A percentile compares a stretch with the other conserved stretches of the same genome.
Evolutionary conservation across 768 basidiomycete species (phyloP).

Genomic region (Mycena sanguinolenta): DNA sequence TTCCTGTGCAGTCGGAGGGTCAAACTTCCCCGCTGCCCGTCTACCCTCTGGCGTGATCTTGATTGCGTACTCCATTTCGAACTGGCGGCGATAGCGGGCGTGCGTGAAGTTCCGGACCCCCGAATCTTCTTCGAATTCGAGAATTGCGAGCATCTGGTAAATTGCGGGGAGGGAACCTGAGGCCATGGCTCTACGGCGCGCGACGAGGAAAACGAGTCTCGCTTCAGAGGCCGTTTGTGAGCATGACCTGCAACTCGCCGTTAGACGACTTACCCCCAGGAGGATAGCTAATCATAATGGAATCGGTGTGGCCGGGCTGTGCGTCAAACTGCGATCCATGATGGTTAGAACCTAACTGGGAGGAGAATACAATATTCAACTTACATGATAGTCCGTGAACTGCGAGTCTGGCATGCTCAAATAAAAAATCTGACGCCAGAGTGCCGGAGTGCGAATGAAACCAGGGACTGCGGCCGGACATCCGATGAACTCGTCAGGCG

Average conservation of each 20-base stretch:
- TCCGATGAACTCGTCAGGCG: constrained; percentile 13
- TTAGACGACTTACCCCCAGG: not conserved
- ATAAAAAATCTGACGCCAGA: constrained; percentile 11
- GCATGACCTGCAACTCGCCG: not conserved
- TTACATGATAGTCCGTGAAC: not conserved
- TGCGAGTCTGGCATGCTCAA: constrained; percentile 7
- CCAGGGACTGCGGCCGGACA: constrained; percentile 8
- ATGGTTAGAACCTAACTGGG: too few species aligned
- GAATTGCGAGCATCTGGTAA: not conserved
- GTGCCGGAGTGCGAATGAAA: constrained; percentile 8
- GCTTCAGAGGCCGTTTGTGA: not conserved
- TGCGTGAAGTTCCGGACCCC: not conserved
- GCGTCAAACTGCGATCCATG: not conserved
- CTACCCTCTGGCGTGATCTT: constrained; percentile 1
- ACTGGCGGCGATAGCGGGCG: not conserved
- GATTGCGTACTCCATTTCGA: constrained; percentile 3
- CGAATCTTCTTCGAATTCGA: constrained; percentile 53
- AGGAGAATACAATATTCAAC: not conserved
- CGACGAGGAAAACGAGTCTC: constrained; percentile 6
- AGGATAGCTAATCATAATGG: not conserved
- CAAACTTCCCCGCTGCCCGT: not conserved
- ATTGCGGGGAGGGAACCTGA: constrained; percentile 15
- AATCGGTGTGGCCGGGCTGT: not conserved
- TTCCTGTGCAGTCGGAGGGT: not conserved
- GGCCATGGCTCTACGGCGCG: constrained; percentile 17